Percentiles rank a stretch among this genome's conserved stretches.
phyloP scores from a whole-genome alignment of 1,284 basidiomycete species.

The Ceratobasidium sp. region DNA sequence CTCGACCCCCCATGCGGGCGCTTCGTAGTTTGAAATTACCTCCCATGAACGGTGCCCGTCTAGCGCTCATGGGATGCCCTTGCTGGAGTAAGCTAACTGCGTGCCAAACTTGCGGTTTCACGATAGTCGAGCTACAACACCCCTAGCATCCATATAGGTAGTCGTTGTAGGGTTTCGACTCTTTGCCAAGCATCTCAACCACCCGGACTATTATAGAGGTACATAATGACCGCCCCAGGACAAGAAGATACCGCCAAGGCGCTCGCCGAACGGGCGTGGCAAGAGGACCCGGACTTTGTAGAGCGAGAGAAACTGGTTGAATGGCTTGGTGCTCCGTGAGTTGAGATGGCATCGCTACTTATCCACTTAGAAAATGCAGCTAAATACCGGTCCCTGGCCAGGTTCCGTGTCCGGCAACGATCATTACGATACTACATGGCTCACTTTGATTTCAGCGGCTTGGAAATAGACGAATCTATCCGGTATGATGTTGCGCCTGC shows the following conservation, averaged over 20 bases:
- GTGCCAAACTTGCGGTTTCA: no score
- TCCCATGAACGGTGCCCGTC: no score
- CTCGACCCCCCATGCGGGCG: no score
- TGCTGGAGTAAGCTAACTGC: no score
- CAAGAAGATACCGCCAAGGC: constrained; percentile 26
- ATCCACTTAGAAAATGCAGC: constrained; percentile 28
- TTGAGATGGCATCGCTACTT: constrained; percentile 9
- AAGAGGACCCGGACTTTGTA: constrained; percentile 31
- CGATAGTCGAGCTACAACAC: no score
- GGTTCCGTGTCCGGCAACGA: constrained; percentile 28
- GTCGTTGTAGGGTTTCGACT: no score
- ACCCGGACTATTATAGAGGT: no score
- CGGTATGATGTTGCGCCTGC: constrained; percentile 3
- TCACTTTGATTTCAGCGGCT: constrained; percentile 27
- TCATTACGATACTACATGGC: constrained; percentile 24
- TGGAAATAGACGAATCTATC: constrained; percentile 30
- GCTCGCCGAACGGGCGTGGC: constrained; percentile 31
- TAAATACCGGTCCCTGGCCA: neutral
- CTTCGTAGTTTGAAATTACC: no score
- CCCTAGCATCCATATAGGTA: no score
- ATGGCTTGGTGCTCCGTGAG: constrained; percentile 38
- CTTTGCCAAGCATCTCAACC: no score
- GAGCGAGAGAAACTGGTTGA: constrained; percentile 35
- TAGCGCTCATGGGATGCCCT: no score
- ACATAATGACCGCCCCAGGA: neutral